These are phyloP conservation scores for Wallacemonas collosoma DNA, from an alignment of 208 protist genomes.

Conservation along the genomic window DNA sequence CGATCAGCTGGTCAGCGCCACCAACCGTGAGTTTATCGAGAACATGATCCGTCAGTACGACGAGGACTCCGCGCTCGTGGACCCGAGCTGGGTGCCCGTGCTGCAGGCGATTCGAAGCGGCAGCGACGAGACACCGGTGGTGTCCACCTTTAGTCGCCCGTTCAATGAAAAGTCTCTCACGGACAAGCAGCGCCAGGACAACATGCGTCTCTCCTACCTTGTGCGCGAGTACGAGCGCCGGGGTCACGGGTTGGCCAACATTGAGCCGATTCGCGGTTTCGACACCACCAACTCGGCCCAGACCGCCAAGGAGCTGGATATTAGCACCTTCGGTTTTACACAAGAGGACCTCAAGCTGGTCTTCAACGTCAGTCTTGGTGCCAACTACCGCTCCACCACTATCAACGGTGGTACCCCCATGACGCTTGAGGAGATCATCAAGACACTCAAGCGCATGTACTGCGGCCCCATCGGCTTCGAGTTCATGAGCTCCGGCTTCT, in stretches of 20 bases:
- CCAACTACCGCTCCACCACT: constrained; percentile 74
- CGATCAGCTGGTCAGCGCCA: constrained; percentile 69
- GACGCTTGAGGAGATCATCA: constrained; percentile 80
- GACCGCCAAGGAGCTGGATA: constrained; percentile 46
- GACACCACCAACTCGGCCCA: constrained; percentile 22
- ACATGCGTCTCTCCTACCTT: constrained; percentile 92
- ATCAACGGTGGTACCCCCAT: constrained; percentile 69
- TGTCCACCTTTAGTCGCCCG: constrained; percentile 78
- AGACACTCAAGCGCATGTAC: constrained; percentile 84
- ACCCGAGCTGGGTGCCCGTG: constrained; percentile 81
- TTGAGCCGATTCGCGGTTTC: constrained; percentile 68
- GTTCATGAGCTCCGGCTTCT: constrained; percentile 96
- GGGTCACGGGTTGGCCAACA: constrained; percentile 80
- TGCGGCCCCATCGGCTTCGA: constrained; percentile 94
- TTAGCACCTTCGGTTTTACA: constrained; percentile 81
- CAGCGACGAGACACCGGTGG: constrained; percentile 54
- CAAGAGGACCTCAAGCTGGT: constrained; percentile 69
- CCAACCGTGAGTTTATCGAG: constrained; percentile 84
- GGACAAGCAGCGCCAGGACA: constrained; percentile 83
- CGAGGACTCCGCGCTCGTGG: constrained; percentile 67
- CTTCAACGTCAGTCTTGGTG: constrained; percentile 84
- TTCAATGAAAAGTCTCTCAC: constrained; percentile 56
- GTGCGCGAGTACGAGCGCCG: constrained; percentile 86
- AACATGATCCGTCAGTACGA: constrained; percentile 78
- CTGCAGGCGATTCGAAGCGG: constrained; percentile 66